Evolutionary conservation across 371 early-diverging fungal species (phyloP).

Genomic region (Sporodiniella umbellata): DNA sequence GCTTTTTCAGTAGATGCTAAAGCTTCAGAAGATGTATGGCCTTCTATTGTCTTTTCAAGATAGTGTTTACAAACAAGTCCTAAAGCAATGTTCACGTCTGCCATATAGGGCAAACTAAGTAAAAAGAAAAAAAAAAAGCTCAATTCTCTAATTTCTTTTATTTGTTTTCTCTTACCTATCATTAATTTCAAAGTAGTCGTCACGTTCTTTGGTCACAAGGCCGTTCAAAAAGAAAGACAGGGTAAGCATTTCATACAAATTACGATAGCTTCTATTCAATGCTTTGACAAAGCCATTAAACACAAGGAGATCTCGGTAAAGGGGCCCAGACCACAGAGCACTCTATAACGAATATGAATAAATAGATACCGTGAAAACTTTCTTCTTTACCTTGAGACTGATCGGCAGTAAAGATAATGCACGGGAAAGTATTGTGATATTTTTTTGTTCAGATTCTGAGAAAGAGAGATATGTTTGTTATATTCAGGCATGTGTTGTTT

Average conservation of each 20-base stretch:
- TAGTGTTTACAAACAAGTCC: conserved; percentile 51
- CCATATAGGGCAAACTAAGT: conserved; percentile 50
- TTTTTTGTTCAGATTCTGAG: conserved; percentile 13
- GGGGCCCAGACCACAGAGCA: conserved; percentile 59
- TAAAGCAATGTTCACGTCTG: conserved; percentile 53
- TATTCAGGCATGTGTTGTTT: neutral
- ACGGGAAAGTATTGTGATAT: conserved; percentile 46
- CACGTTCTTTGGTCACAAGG: conserved; percentile 47
- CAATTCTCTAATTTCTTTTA: neutral
- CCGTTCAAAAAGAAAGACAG: conserved; percentile 54
- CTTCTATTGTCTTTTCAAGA: conserved; percentile 33
- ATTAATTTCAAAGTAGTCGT: conserved; percentile 21
- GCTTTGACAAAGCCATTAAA: conserved; percentile 69
- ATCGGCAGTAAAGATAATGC: conserved; percentile 55
- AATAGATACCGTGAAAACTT: neutral
- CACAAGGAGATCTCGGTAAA: conserved; percentile 71
- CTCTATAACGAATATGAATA: conserved; percentile 27
- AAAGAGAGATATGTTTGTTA: neutral
- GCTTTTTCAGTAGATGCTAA: conserved; percentile 31
- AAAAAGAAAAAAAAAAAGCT: no score
- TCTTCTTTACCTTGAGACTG: conserved; percentile 33
- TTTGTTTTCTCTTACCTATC: conserved; percentile 1
- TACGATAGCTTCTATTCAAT: conserved; percentile 58
- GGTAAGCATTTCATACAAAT: conserved; percentile 58
- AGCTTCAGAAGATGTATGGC: conserved; percentile 19